A percentile compares a stretch with the other conserved stretches of the same genome.
phyloP scores from a whole-genome alignment of 2,329 filamentous ascomycete genomes.

The Amauroascus verrucosus region DNA sequence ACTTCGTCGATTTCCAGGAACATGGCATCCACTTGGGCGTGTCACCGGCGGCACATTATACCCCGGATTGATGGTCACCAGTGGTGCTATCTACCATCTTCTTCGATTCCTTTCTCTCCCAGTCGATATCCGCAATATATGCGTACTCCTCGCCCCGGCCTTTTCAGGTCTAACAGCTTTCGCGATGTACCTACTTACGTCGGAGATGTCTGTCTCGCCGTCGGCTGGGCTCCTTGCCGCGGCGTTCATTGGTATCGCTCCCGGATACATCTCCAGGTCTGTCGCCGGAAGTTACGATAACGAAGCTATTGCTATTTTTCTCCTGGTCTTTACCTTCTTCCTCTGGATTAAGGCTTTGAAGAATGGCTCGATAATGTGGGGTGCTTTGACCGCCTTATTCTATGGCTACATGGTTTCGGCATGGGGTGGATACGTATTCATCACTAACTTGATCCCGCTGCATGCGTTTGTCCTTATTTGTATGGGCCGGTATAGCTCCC shows the following conservation, averaged over 20 bases:
- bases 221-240: slow-evolving; percentile 92
- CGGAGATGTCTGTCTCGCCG: slow-evolving; percentile 91
- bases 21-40: slow-evolving; percentile 97
- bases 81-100: slow-evolving; percentile 88
- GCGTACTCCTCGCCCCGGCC: slow-evolving; percentile 85
- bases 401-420: slow-evolving; percentile 99
- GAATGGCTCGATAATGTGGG: slow-evolving; percentile 93
- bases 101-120: slow-evolving; percentile 81
- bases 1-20: slow-evolving; percentile 43
- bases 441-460: slow-evolving; percentile 89
- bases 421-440: slow-evolving; percentile 99
- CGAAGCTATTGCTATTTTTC: slow-evolving; percentile 97
- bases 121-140: slow-evolving; percentile 97
- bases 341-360: slow-evolving; percentile 99
- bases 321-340: slow-evolving; percentile 96
- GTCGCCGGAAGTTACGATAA: slow-evolving; percentile 99
- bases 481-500: slow-evolving; percentile 92
- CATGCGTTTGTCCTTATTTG: slow-evolving; percentile 88
- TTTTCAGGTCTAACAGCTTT: slow-evolving; percentile 92
- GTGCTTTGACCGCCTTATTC: slow-evolving; percentile 83
- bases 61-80: slow-evolving; percentile 97
- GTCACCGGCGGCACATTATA: slow-evolving; percentile 99
- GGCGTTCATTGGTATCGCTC: slow-evolving; percentile 92
- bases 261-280: slow-evolving; percentile 94
- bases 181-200: slow-evolving; percentile 87